Evolutionary conservation across 495 filamentous ascomycete species (phyloP).

Genomic region (Aspergillus diversus): DNA sequence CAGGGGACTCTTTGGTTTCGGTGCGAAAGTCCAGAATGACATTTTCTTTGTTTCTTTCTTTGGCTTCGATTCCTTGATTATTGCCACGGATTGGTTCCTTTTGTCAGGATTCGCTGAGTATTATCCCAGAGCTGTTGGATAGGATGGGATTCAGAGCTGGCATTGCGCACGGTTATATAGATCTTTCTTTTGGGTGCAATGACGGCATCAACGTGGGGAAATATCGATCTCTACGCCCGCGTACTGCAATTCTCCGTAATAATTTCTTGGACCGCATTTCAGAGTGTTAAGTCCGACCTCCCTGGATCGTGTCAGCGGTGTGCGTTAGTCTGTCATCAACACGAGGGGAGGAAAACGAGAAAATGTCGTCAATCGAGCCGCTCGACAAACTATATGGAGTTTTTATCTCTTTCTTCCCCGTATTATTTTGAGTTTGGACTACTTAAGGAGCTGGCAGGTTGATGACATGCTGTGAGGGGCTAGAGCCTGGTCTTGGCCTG

Average conservation of each 20-base stretch:
- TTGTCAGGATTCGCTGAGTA: no score
- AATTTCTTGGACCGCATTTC: background rate
- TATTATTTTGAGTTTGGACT: background rate
- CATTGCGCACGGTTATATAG: background rate
- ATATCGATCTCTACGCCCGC: background rate
- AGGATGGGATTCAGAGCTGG: background rate
- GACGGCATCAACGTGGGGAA: background rate
- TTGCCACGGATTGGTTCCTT: background rate
- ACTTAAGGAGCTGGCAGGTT: background rate
- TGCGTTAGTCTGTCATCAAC: background rate
- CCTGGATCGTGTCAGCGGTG: background rate
- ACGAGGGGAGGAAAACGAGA: background rate
- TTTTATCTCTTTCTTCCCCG: background rate
- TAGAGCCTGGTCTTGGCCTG: background rate
- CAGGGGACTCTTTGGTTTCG: constrained; percentile 19
- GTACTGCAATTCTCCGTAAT: background rate
- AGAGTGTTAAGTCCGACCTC: background rate
- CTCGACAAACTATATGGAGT: background rate
- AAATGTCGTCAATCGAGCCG: background rate
- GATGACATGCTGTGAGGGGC: background rate
- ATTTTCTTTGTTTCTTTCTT: constrained; percentile 9
- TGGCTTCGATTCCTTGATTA: background rate
- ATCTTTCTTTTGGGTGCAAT: background rate
- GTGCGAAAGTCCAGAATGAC: constrained; percentile 16
- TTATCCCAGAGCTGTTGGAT: background rate